Evolutionary conservation across 1,284 basidiomycete species (phyloP).

Genomic region (Porodaedalea pini): DNA sequence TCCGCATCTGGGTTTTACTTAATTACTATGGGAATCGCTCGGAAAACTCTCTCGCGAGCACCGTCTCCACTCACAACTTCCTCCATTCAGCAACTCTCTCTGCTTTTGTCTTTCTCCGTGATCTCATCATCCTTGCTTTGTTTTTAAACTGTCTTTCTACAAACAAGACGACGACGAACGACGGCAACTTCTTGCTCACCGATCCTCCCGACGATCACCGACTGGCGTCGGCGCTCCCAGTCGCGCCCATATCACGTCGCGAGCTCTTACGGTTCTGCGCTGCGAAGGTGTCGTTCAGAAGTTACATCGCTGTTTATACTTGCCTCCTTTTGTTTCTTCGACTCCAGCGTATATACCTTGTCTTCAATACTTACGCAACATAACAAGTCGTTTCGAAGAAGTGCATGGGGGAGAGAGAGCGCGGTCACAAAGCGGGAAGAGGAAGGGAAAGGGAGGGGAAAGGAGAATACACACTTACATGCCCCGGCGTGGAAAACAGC

Average conservation of each 20-base stretch:
- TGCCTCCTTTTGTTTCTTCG: slow-evolving; percentile 2
- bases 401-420: slow-evolving; percentile 1
- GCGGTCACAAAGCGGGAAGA: neutral
- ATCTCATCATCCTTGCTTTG: neutral
- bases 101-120: neutral
- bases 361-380: slow-evolving; percentile 20
- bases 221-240: neutral
- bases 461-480: slow-evolving; percentile 18
- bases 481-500: slow-evolving; percentile 15
- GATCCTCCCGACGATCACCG: neutral
- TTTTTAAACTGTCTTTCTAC: no score
- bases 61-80: neutral
- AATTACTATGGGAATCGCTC: no score
- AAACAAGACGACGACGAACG: no score
- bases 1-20: no score
- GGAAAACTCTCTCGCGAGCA: no score
- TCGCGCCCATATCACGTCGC: neutral
- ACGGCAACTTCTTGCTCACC: no score
- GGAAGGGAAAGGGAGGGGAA: slow-evolving; percentile 3
- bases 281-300: neutral
- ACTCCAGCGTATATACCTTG: slow-evolving; percentile 9
- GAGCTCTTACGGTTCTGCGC: neutral
- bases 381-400: neutral
- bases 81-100: slow-evolving; percentile 4
- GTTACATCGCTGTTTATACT: slow-evolving; percentile 2